Evolutionary conservation across 169 alveolate genomes (phyloP).

Genomic region (Plasmodium chabaudi): DNA sequence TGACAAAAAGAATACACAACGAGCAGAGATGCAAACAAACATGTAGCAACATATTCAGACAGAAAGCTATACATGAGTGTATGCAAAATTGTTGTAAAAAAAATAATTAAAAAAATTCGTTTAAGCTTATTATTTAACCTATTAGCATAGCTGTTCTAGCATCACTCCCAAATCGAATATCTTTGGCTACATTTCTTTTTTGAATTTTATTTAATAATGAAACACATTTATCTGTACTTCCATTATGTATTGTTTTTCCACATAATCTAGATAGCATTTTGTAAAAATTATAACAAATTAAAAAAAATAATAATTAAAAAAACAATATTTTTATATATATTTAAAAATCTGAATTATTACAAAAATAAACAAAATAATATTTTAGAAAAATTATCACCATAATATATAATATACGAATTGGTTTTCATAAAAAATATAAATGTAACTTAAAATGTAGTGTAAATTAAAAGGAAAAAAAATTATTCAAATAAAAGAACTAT

Average conservation of each 20-base stretch:
- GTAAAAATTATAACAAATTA: not conserved
- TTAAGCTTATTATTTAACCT: conserved; percentile 31
- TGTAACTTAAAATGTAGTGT: too few relatives aligned
- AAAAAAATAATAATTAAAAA: not conserved
- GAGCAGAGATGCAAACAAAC: not conserved
- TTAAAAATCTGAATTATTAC: too few relatives aligned
- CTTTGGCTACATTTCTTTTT: conserved; percentile 80
- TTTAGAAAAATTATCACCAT: too few relatives aligned
- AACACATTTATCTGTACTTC: conserved; percentile 25
- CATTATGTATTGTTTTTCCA: conserved; percentile 36
- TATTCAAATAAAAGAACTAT: too few relatives aligned
- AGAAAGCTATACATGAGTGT: not conserved
- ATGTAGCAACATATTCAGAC: not conserved
- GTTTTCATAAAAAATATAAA: too few relatives aligned
- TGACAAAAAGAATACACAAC: not conserved
- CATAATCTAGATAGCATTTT: conserved; percentile 70
- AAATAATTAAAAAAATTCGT: not conserved
- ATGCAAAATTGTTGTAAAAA: not conserved
- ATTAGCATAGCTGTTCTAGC: conserved; percentile 85
- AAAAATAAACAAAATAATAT: too few relatives aligned
- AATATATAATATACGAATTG: too few relatives aligned
- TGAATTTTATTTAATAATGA: conserved; percentile 55
- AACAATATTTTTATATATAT: too few relatives aligned
- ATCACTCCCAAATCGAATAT: conserved; percentile 82
- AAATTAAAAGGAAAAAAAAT: too few relatives aligned